Base-by-base conservation (phyloP, 129 eudicot genomes). In the Helichrysum umbraculigerum region DNA sequence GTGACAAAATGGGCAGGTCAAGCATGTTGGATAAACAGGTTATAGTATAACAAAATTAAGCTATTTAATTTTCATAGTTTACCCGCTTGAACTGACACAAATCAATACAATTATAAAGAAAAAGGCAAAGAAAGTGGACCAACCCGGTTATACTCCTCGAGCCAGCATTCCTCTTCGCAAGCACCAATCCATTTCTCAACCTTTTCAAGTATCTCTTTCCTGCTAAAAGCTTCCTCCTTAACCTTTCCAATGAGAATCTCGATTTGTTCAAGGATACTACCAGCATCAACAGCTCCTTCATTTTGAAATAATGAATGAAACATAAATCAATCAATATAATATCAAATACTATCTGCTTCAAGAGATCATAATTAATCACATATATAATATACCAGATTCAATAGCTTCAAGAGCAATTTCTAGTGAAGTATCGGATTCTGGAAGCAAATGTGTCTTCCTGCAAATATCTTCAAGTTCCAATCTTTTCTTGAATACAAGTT, bases 151-250 rank as follows among this genome's bases (percentile, higher is more conserved):
- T 93, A 93, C 73, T 93, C 90, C 76, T 90, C 97, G 22, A 93
- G 98, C 98, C 98, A 93, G 71, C 91, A 85, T 81, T 93, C 97
- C 66, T 93, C 97, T 54, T 85, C 95, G 85, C 98, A 83, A 12
- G 98, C 98, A 33, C 74, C 85, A 84, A 89, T 84, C 97, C 97
- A 94, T 77, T 82, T 91, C 78, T 91, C 97, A 74, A 91, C 92
- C 76, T 73, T 91, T 57, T 91, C 97, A 54, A 91, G 91, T 71
- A 91, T 91, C 68, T 94, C 99, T 84, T 94, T 91, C 71, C 99
- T 78, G 88, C 92, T 86, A 71, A 89, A 86, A 54, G 97, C 93
- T 81, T 91, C 99, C 75, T 94, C 99, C 74, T 94, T 94, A 7
- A 89, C 91, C 67, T 84, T 83, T 35, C 86, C 89, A 67, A 94